Conservation (phyloP, 176 grass and related monocot genomes). For the Thinopyrum elongatum region DNA sequence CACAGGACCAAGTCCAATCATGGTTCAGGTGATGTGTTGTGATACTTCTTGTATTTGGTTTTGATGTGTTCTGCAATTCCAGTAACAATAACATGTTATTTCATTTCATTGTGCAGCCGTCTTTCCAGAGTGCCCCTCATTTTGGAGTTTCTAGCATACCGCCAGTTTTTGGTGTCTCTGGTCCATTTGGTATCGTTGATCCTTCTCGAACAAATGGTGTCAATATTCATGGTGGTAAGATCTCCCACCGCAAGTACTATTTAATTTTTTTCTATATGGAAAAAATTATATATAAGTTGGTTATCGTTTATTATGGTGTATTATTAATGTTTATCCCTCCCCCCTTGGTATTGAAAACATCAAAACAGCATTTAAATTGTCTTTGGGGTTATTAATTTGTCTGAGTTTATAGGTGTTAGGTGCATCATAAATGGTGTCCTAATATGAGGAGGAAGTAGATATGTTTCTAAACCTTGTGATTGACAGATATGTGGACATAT, state of each 20-base stretch:
- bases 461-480: not conserved
- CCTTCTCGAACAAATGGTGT: conserved; percentile 45
- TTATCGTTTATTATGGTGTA: not conserved
- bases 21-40: conserved; percentile 84
- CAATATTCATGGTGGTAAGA: conserved; percentile 42
- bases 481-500: not conserved
- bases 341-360: not conserved
- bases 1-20: conserved; percentile 90
- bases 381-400: not conserved
- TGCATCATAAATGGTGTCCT: not conserved
- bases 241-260: conserved; percentile 7
- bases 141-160: conserved; percentile 53
- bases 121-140: conserved; percentile 59
- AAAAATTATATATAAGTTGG: not conserved
- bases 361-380: not conserved
- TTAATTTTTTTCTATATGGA: not conserved
- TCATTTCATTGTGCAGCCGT: conserved; percentile 55
- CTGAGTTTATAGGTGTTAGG: not conserved
- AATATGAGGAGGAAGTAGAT: not conserved
- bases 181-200: conserved; percentile 57
- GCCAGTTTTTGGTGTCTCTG: conserved; percentile 57
- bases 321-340: not conserved
- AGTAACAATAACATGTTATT: conserved; percentile 13
- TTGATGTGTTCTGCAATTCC: conserved; percentile 8
- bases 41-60: conserved; percentile 2